Evolutionary conservation across 352 stramenopile species (phyloP), one percentile per base, ranked within the genome.

Genomic region (Elongisporangium senticosum): DNA sequence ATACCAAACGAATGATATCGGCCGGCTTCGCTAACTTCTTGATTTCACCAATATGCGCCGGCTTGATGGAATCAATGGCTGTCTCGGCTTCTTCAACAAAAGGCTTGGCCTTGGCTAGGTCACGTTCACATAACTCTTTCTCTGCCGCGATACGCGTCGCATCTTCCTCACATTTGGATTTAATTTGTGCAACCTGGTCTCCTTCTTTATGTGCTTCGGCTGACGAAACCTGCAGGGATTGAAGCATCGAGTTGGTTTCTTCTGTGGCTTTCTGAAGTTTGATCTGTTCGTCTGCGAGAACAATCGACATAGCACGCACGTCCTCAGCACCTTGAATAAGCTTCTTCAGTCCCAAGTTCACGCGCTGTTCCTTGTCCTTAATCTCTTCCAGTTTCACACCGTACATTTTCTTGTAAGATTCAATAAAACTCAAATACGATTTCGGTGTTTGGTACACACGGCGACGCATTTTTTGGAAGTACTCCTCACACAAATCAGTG

Each of bases 401-500:
- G 76, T 99, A 99, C 92, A 98, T 97, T 59, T 90, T 88, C 74
- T 98, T 99, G 87, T 98, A 99, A 48, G 93, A 94, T 58, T 98
- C 89, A 61, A 99, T 98, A 68, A 99, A 99, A 62, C 88, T 98
- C 52, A 99, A 70, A 70, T 99, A 99, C 58, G 92, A 98, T 74
- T 99, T 99, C 3, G 97, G 97, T 1, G 97, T 99, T 67, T 99
- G 96, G 68, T 99, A 99, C 53, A 99, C 97, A 19, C 94, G 86
- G 0, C 97, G 77, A 58, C 96, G 91, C 93, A 99, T 98, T 67
- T 98, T 98, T 51, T 97, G 89, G 55, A 98, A 98, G 65, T 99
- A 99, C 64, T 99, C 96, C 56, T 98, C 95, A 64, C 97, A 99
- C 28, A 98, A 72, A 62, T 99, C 94, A 0, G 95, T 98, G 19